Conservation (phyloP, 495 filamentous ascomycete species). For the Tuber microsphaerosporum region DNA sequence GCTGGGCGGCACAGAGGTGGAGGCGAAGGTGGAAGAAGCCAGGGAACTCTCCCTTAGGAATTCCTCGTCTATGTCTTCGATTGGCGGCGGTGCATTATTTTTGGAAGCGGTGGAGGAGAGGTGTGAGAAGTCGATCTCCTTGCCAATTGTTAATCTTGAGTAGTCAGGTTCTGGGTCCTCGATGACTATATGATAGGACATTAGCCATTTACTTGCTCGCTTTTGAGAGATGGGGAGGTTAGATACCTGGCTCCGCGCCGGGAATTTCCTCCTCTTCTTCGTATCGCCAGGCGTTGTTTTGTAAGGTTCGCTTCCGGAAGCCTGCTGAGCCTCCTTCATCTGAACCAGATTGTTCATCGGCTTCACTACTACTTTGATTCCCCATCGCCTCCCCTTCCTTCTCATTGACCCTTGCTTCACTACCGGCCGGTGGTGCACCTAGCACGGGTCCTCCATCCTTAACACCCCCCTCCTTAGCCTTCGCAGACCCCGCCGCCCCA, state of each 20-base stretch:
- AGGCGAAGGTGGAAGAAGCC: neutral
- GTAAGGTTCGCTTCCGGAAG: conserved; percentile 35
- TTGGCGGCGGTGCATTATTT: conserved; percentile 10
- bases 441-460: conserved; percentile 39
- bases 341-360: conserved; percentile 41
- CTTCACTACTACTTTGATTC: conserved; percentile 29
- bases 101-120: conserved; percentile 3
- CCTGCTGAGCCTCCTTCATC: conserved; percentile 39
- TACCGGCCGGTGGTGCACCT: conserved; percentile 12
- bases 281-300: conserved; percentile 39
- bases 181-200: neutral
- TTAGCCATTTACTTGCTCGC: neutral
- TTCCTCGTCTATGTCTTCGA: conserved; percentile 25
- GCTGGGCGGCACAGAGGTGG: conserved; percentile 5
- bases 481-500: conserved; percentile 43
- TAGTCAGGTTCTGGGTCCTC: conserved; percentile 37
- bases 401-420: conserved; percentile 40
- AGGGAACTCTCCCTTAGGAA: conserved; percentile 24
- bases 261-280: conserved; percentile 32
- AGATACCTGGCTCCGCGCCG: conserved; percentile 23
- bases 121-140: conserved; percentile 16
- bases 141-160: conserved; percentile 31
- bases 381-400: conserved; percentile 36
- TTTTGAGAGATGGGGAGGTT: conserved; percentile 9
- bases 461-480: conserved; percentile 40